Conservation (phyloP, 768 basidiomycete genomes). For the Melanogaster broomeanus region DNA sequence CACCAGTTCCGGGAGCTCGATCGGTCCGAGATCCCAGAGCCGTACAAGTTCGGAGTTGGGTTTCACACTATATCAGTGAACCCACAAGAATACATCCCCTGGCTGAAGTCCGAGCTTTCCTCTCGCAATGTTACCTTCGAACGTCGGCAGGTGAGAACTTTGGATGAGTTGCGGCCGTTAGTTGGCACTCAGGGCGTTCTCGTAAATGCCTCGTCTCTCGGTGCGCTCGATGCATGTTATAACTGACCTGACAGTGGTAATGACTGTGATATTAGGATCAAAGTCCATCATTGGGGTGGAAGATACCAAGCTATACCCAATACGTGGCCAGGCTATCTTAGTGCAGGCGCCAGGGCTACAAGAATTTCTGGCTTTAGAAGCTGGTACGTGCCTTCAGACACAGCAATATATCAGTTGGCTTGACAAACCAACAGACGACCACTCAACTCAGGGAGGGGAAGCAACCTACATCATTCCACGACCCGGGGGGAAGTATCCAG, state of each 20-base stretch:
- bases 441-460: slow-evolving; percentile 22
- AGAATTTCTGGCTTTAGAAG: slow-evolving; percentile 29
- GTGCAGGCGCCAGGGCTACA: slow-evolving; percentile 66
- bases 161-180: slow-evolving; percentile 48
- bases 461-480: slow-evolving; percentile 66
- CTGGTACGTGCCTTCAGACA: slow-evolving; percentile 20
- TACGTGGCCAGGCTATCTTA: slow-evolving; percentile 84
- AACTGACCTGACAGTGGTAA: background rate
- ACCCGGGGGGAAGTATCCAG: slow-evolving; percentile 42
- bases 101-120: slow-evolving; percentile 44
- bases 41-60: slow-evolving; percentile 37
- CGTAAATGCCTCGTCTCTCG: slow-evolving; percentile 59
- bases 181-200: slow-evolving; percentile 42
- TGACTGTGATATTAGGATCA: slow-evolving; percentile 45
- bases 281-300: slow-evolving; percentile 79
- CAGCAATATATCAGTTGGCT: background rate
- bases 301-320: slow-evolving; percentile 71
- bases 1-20: slow-evolving; percentile 35
- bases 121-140: slow-evolving; percentile 45
- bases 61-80: slow-evolving; percentile 52
- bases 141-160: slow-evolving; percentile 39
- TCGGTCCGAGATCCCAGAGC: slow-evolving; percentile 36
- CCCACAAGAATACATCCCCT: slow-evolving; percentile 50
- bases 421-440: slow-evolving; percentile 11
- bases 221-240: slow-evolving; percentile 28